A percentile compares a stretch with the other conserved stretches of the same genome.
Conservation (phyloP, 495 filamentous ascomycete genomes). For the Durotheca rogersii region DNA sequence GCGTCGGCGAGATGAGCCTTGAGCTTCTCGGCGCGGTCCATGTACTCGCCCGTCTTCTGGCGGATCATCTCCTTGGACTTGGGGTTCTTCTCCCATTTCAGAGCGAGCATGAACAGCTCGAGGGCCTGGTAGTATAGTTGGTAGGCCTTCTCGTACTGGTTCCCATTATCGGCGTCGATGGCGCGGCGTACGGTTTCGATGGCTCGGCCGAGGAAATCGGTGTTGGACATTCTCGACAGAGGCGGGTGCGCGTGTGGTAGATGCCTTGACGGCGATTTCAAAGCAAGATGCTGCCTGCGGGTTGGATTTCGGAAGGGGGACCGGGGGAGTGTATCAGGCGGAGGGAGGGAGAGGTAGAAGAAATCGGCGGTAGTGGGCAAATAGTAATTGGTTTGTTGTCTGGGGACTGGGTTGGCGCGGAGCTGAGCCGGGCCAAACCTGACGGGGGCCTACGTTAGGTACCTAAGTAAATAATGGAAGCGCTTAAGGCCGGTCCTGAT, state of each 20-base stretch:
- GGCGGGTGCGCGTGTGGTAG: slow-evolving; percentile 22
- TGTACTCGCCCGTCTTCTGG: slow-evolving; percentile 89
- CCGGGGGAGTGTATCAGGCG: background rate
- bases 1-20: slow-evolving; percentile 82
- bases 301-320: slow-evolving; percentile 1
- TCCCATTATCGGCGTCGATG: slow-evolving; percentile 93
- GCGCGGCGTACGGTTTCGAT: slow-evolving; percentile 96
- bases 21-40: slow-evolving; percentile 96
- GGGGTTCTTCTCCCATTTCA: slow-evolving; percentile 98
- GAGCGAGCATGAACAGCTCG: slow-evolving; percentile 91
- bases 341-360: background rate
- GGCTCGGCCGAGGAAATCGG: slow-evolving; percentile 92
- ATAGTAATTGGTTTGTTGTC: slow-evolving; percentile 12
- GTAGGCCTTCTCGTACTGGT: slow-evolving; percentile 95
- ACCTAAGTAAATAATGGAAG: no score
- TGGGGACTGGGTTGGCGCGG: slow-evolving; percentile 18
- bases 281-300: background rate
- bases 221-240: slow-evolving; percentile 78
- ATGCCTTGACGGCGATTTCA: background rate
- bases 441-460: no score
- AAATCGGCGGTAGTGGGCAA: background rate
- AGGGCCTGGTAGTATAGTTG: slow-evolving; percentile 90
- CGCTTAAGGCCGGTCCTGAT: no score
- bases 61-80: slow-evolving; percentile 96
- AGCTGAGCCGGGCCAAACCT: slow-evolving; percentile 22